Conservation (phyloP, 257 asterid genomes). For the Penstemon davidsonii region DNA sequence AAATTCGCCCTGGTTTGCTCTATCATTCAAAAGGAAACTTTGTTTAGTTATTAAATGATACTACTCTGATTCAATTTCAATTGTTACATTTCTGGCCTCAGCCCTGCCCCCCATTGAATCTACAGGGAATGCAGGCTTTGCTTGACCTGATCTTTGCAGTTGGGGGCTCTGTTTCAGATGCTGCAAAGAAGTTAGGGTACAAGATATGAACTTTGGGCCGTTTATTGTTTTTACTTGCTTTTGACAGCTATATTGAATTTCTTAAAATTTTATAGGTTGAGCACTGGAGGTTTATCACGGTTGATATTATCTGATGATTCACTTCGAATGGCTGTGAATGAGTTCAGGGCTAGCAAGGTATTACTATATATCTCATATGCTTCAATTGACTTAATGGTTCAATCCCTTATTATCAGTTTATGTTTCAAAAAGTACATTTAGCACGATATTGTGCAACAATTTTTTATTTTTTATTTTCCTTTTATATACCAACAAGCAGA, state of each 20-base stretch:
- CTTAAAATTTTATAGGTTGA: constrained; percentile 52
- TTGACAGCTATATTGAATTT: constrained; percentile 9
- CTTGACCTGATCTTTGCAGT: constrained; percentile 80
- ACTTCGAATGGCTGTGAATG: constrained; percentile 83
- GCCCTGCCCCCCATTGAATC: constrained; percentile 13
- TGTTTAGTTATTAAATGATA: constrained; percentile 10
- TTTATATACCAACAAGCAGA: neutral
- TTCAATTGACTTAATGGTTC: neutral
- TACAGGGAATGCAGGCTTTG: constrained; percentile 95
- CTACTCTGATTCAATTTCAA: neutral
- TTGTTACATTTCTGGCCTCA: constrained; percentile 1
- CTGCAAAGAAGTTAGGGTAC: constrained; percentile 88
- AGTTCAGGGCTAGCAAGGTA: constrained; percentile 78
- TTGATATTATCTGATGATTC: constrained; percentile 88
- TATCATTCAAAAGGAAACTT: constrained; percentile 24
- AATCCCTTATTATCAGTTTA: neutral
- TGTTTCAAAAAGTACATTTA: neutral
- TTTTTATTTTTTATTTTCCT: neutral
- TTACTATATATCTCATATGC: constrained; percentile 1
- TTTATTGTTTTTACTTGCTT: constrained; percentile 12
- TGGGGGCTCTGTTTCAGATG: constrained; percentile 83
- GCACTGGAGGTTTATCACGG: constrained; percentile 93
- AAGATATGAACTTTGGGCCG: constrained; percentile 6
- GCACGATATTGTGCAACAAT: neutral
- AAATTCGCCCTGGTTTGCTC: constrained; percentile 68